A percentile compares a stretch with the other conserved stretches of the same genome.
Evolutionary conservation across 1,139 yeast species (phyloP).

Genomic region (Debaryomyces nepalensis): DNA sequence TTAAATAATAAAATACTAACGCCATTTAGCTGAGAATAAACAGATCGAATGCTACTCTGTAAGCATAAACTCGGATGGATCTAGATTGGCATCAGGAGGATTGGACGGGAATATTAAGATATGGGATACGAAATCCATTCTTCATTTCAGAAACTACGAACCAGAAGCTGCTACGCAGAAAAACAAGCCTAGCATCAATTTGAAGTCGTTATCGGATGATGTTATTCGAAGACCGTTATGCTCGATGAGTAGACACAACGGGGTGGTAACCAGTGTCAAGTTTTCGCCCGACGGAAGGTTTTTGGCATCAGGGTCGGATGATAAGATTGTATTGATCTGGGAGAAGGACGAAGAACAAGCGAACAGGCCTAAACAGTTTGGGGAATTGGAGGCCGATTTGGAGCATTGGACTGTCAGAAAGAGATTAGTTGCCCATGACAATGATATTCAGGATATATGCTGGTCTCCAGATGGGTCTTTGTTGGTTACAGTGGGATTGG

Average conservation of each 20-base stretch:
- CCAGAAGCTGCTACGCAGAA: constrained; percentile 14
- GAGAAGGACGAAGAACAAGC: constrained; percentile 74
- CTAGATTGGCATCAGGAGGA: constrained; percentile 91
- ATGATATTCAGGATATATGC: constrained; percentile 94
- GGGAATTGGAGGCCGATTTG: constrained; percentile 62
- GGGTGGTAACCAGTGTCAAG: constrained; percentile 91
- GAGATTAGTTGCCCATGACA: constrained; percentile 92
- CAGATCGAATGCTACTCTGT: constrained; percentile 86
- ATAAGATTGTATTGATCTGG: constrained; percentile 89
- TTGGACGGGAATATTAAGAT: constrained; percentile 90
- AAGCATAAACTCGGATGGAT: constrained; percentile 79
- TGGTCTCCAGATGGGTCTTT: constrained; percentile 97
- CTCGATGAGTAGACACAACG: constrained; percentile 84
- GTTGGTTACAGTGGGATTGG: constrained; percentile 91
- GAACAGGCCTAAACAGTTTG: constrained; percentile 49
- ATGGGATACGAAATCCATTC: constrained; percentile 69
- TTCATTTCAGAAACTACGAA: constrained; percentile 23
- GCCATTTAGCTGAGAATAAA: constrained; percentile 66
- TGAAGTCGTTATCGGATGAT: constrained; percentile 34
- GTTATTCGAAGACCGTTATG: constrained; percentile 63
- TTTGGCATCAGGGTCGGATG: constrained; percentile 94
- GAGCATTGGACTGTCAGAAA: constrained; percentile 95
- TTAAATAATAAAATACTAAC: constrained; percentile 21
- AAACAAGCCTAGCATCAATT: constrained; percentile 3
- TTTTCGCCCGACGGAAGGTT: constrained; percentile 92